phyloP scores from a whole-genome alignment of 352 stramenopile species.

The Pythium chondricola region DNA sequence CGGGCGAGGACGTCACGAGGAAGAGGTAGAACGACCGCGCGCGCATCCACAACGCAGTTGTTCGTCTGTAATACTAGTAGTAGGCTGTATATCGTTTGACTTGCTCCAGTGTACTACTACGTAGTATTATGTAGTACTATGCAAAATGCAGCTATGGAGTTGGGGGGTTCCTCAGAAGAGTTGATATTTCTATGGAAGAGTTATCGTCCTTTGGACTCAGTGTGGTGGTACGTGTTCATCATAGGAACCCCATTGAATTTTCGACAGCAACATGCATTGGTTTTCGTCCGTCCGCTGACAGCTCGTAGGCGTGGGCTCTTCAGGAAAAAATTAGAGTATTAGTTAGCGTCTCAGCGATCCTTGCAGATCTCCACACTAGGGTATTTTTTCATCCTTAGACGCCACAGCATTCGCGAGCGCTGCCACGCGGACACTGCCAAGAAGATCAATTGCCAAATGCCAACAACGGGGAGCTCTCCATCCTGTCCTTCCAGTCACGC shows the following conservation, averaged over 20 bases:
- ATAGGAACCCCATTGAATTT: conserved; percentile 22
- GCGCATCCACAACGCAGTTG: neutral
- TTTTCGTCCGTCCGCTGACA: no score
- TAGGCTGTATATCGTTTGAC: no score
- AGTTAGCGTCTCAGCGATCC: conserved; percentile 39
- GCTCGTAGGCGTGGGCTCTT: no score
- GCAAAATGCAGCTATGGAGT: neutral
- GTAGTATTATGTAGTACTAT: neutral
- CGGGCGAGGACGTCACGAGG: conserved; percentile 53
- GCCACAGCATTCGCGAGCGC: conserved; percentile 2
- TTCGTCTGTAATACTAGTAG: conserved; percentile 10
- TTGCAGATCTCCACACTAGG: conserved; percentile 35
- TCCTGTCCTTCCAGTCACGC: no score
- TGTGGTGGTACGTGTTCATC: conserved; percentile 74
- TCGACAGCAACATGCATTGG: conserved; percentile 7
- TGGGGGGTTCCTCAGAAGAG: conserved; percentile 45
- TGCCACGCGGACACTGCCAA: neutral
- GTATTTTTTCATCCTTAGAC: conserved; percentile 77
- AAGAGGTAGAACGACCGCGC: conserved; percentile 6
- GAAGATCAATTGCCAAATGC: neutral
- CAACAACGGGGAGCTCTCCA: no score
- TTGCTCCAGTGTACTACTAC: no score
- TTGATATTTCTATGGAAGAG: conserved; percentile 61
- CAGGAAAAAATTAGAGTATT: conserved; percentile 87
- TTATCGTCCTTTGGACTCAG: conserved; percentile 65